Percentiles rank a stretch among this genome's conserved stretches.
These are phyloP conservation scores for Thymus mandschuricus DNA, from an alignment of 257 asterid genomes.

Conservation along the genomic window DNA sequence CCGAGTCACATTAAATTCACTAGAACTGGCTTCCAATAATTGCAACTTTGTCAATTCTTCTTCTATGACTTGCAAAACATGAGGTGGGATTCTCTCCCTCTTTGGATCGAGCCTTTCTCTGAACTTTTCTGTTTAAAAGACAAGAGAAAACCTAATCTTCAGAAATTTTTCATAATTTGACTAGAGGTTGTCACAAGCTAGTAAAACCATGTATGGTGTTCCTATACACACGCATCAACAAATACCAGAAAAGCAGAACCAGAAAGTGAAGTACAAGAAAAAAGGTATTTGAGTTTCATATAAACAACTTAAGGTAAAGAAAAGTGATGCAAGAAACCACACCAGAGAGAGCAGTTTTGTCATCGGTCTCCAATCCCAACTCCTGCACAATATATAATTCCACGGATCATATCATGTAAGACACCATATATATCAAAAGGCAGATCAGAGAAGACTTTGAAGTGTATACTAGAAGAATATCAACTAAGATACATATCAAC, in stretches of 20 bases:
- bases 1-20: constrained; percentile 98
- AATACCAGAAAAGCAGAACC: constrained; percentile 8
- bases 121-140: constrained; percentile 69
- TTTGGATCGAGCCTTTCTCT: constrained; percentile 92
- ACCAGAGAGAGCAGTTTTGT: constrained; percentile 98
- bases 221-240: constrained; percentile 10
- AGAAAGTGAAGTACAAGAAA: constrained; percentile 1
- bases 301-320: neutral
- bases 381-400: constrained; percentile 57
- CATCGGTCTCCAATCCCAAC: constrained; percentile 96
- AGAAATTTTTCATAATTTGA: constrained; percentile 9
- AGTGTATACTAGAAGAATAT: constrained; percentile 14
- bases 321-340: constrained; percentile 35
- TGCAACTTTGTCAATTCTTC: constrained; percentile 92
- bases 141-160: constrained; percentile 12
- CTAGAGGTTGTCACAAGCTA: constrained; percentile 4
- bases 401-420: constrained; percentile 28
- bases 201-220: constrained; percentile 9
- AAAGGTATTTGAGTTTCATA: constrained; percentile 12
- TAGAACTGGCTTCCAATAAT: constrained; percentile 96
- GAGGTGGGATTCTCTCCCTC: constrained; percentile 91
- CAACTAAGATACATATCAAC: constrained; percentile 20
- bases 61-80: constrained; percentile 96
- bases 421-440: constrained; percentile 20
- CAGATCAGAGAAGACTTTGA: constrained; percentile 26